Evolutionary conservation across 2,329 filamentous ascomycete genomes (phyloP).

Genomic region (Pleurostoma richardsiae): DNA sequence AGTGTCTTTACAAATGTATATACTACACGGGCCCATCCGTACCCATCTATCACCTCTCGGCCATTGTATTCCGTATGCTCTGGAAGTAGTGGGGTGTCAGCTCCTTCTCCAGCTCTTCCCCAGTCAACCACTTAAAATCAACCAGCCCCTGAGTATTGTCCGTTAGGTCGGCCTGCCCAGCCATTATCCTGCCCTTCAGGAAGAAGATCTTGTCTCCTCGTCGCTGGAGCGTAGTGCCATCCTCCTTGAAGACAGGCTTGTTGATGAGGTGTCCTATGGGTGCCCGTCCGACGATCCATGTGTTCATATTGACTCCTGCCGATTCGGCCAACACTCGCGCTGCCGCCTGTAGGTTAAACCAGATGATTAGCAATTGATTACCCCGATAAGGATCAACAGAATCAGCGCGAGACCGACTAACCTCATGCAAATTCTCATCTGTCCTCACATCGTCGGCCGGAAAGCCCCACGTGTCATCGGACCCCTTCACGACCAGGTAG

Average conservation of each 20-base stretch:
- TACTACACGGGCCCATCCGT: constrained; percentile 5
- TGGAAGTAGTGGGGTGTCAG: constrained; percentile 67
- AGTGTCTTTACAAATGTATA: neutral
- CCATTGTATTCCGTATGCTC: constrained; percentile 77
- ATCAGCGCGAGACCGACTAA: constrained; percentile 38
- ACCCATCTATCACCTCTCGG: constrained; percentile 54
- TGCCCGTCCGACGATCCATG: constrained; percentile 89
- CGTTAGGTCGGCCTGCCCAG: constrained; percentile 80
- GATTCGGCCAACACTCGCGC: constrained; percentile 71
- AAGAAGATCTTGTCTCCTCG: constrained; percentile 85
- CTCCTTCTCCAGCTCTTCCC: constrained; percentile 72
- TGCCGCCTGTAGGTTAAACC: constrained; percentile 57
- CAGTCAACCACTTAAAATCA: constrained; percentile 90
- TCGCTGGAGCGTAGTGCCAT: constrained; percentile 30
- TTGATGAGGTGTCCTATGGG: constrained; percentile 76
- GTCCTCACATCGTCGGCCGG: constrained; percentile 65
- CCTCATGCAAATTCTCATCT: constrained; percentile 76
- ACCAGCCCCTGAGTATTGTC: constrained; percentile 66
- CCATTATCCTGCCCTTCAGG: constrained; percentile 94
- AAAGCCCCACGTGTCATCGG: constrained; percentile 73
- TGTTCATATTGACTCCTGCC: constrained; percentile 95
- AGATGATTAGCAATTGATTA: neutral
- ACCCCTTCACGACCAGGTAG: constrained; percentile 77
- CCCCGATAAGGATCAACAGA: neutral
- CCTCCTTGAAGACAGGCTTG: constrained; percentile 40